A percentile compares a stretch with the other conserved stretches of the same genome.
Conservation (phyloP, 331 rosid genomes). For the Rosa hybrid region DNA sequence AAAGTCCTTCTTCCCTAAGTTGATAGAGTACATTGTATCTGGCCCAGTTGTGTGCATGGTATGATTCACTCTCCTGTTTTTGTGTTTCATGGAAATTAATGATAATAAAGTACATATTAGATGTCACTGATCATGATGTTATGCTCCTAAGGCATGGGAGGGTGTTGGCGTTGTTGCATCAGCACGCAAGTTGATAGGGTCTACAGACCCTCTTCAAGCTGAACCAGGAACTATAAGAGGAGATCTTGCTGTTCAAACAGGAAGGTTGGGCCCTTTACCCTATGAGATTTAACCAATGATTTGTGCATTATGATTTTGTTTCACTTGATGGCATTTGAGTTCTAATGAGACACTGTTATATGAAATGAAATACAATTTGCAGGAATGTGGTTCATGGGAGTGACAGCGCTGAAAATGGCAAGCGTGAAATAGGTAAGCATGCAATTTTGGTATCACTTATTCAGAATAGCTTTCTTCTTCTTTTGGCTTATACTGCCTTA, state of each 20-base stretch:
- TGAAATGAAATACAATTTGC: slow-evolving; percentile 40
- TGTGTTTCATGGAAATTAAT: neutral
- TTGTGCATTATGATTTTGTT: neutral
- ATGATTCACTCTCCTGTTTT: slow-evolving; percentile 23
- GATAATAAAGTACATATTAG: neutral
- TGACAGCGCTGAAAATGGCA: slow-evolving; percentile 96
- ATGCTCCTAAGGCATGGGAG: slow-evolving; percentile 86
- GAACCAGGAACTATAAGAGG: slow-evolving; percentile 99
- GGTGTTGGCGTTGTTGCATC: slow-evolving; percentile 93
- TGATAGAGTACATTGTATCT: slow-evolving; percentile 83
- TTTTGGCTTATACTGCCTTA: neutral
- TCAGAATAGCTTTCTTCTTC: neutral
- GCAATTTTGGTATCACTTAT: neutral
- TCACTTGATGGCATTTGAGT: slow-evolving; percentile 16
- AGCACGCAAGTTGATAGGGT: slow-evolving; percentile 92
- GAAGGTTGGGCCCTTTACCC: slow-evolving; percentile 60
- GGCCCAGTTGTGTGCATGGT: slow-evolving; percentile 99
- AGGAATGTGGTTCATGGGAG: slow-evolving; percentile 98
- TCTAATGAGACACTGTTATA: slow-evolving; percentile 21
- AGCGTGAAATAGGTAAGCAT: slow-evolving; percentile 78
- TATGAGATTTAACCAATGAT: slow-evolving; percentile 18
- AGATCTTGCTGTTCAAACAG: slow-evolving; percentile 88
- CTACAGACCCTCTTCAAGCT: slow-evolving; percentile 92
- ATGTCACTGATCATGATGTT: slow-evolving; percentile 22
- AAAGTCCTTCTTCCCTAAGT: slow-evolving; percentile 80